Percentiles rank a stretch among this genome's conserved stretches.
phyloP scores from a whole-genome alignment of 2,329 filamentous ascomycete genomes.

The Aspergillus ochraceoroseus region DNA sequence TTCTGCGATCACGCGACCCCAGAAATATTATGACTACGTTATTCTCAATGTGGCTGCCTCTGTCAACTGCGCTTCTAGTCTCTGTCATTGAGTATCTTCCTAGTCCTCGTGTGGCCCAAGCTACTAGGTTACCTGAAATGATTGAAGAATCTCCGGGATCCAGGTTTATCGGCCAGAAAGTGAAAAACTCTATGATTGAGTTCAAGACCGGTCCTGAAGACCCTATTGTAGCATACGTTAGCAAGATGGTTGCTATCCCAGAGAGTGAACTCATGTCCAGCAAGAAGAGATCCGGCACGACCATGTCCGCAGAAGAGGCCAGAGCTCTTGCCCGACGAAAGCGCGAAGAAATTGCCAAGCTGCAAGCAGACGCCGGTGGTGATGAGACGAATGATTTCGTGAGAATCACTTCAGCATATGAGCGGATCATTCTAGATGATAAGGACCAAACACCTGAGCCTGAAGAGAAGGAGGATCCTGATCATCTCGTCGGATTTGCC shows the following conservation, averaged over 20 bases:
- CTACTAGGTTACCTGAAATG: slow-evolving; percentile 70
- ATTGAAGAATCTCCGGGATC: slow-evolving; percentile 75
- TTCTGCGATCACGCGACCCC: slow-evolving; percentile 77
- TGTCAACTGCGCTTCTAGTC: slow-evolving; percentile 87
- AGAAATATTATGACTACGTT: slow-evolving; percentile 77
- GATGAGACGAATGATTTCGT: slow-evolving; percentile 48
- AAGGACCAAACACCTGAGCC: slow-evolving; percentile 48
- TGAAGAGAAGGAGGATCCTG: slow-evolving; percentile 63
- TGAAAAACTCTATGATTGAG: slow-evolving; percentile 75
- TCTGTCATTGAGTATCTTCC: slow-evolving; percentile 92
- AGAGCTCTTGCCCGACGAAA: slow-evolving; percentile 82
- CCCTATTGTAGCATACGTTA: slow-evolving; percentile 89
- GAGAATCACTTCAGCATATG: slow-evolving; percentile 58
- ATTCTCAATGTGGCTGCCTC: slow-evolving; percentile 82
- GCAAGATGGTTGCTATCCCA: slow-evolving; percentile 95
- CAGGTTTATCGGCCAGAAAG: slow-evolving; percentile 60
- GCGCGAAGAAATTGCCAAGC: slow-evolving; percentile 77
- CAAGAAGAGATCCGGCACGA: slow-evolving; percentile 61
- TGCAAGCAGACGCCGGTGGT: slow-evolving; percentile 57
- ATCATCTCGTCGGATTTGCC: slow-evolving; percentile 91
- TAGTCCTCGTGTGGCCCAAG: slow-evolving; percentile 74
- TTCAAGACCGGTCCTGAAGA: slow-evolving; percentile 67
- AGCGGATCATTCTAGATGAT: slow-evolving; percentile 53
- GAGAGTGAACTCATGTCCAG: slow-evolving; percentile 89
- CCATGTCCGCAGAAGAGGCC: slow-evolving; percentile 83